phyloP scores from a whole-genome alignment of 2,329 filamentous ascomycete species.

The Cladophialophora psammophila region DNA sequence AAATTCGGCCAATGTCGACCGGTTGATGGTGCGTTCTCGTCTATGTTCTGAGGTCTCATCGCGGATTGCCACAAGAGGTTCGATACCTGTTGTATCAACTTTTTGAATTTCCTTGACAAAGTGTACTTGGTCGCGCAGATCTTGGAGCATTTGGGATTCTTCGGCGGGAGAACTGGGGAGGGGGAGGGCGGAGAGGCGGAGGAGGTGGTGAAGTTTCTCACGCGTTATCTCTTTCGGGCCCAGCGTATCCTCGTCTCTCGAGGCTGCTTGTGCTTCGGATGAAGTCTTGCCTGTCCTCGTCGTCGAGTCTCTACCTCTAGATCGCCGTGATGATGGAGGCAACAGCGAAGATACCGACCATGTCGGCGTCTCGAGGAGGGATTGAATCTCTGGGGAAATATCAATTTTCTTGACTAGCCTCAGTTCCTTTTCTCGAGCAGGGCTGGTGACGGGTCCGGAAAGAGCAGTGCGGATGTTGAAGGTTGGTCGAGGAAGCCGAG shows the following conservation, averaged over 20 bases:
- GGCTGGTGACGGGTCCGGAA: constrained; percentile 22
- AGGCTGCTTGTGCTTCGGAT: background rate
- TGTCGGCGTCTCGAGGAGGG: constrained; percentile 71
- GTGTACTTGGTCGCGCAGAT: constrained; percentile 80
- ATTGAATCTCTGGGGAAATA: constrained; percentile 37
- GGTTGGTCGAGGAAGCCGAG: constrained; percentile 23
- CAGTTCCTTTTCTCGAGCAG: constrained; percentile 18
- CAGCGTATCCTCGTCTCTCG: background rate
- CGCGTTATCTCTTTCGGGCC: constrained; percentile 62
- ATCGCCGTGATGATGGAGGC: constrained; percentile 48
- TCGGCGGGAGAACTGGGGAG: constrained; percentile 65
- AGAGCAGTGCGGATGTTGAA: constrained; percentile 26
- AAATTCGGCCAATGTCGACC: constrained; percentile 48
- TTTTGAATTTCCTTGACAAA: constrained; percentile 88
- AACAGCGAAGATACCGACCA: constrained; percentile 86
- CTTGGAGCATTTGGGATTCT: constrained; percentile 74
- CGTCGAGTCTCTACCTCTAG: background rate
- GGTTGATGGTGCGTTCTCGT: constrained; percentile 50
- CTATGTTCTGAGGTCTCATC: constrained; percentile 65
- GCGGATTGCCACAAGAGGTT: constrained; percentile 78
- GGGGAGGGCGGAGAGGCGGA: constrained; percentile 87
- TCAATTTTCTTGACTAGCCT: constrained; percentile 31
- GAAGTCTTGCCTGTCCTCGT: background rate
- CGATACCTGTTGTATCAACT: constrained; percentile 75
- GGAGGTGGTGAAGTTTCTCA: constrained; percentile 78